phyloP scores from a whole-genome alignment of 257 asterid genomes.

The Nicotiana benthamiana region DNA sequence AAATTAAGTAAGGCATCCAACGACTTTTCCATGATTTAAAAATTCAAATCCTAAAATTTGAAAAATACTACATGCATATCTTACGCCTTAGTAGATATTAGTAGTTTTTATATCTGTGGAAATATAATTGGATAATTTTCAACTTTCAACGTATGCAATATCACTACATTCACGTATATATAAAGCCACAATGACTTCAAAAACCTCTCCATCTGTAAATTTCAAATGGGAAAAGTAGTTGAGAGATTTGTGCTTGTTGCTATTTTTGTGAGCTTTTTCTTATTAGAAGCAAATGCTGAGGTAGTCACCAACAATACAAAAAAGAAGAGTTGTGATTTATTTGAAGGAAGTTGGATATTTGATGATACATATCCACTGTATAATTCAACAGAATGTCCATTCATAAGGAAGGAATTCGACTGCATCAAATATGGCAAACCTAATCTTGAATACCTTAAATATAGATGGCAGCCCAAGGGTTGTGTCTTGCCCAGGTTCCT shows the following conservation, averaged over 20 bases:
- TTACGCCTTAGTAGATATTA: not conserved
- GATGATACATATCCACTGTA: constrained; percentile 61
- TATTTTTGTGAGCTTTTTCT: not conserved
- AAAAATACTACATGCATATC: not conserved
- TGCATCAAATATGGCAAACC: constrained; percentile 53
- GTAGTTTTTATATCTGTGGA: not conserved
- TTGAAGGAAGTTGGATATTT: constrained; percentile 52
- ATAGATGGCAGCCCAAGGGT: constrained; percentile 55
- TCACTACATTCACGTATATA: not conserved
- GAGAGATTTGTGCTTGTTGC: not conserved
- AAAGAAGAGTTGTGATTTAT: constrained; percentile 32
- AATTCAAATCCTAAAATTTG: not conserved
- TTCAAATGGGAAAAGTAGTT: not conserved
- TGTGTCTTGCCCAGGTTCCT: constrained; percentile 48
- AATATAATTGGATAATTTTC: not conserved
- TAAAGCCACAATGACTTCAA: not conserved
- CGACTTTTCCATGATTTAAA: not conserved
- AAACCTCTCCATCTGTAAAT: not conserved
- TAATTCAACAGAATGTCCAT: constrained; percentile 40
- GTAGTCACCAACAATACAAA: not conserved
- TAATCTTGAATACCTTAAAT: constrained; percentile 43
- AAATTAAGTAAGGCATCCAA: not conserved
- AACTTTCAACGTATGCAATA: no score
- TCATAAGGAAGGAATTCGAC: constrained; percentile 49
- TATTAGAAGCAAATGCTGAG: not conserved